Base-by-base conservation (phyloP, 306 rosid species). In the Heteromeles arbutifolia region DNA sequence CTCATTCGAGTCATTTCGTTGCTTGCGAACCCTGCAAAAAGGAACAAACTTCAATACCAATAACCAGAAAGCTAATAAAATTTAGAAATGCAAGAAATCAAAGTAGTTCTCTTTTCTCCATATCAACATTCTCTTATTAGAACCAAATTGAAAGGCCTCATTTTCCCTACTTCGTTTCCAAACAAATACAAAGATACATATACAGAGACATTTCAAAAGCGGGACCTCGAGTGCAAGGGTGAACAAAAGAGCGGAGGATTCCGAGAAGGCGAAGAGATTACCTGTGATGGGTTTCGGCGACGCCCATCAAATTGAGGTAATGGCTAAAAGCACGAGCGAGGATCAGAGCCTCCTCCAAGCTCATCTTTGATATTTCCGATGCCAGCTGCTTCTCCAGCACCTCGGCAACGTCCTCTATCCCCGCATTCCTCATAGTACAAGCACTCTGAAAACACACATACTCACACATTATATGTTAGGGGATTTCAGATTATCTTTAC, bases 201-300 rank as follows among this genome's bases (percentile, higher is more conserved):
- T 3, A 41, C 44, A 41, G 44, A 41, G 12, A 41, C 12, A 9
- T 41, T 41, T 10, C 44, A 10, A 41, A 41, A 41, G 44, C 44
- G 44, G 44, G 12, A 41, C 3, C 44, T 41, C 44, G 44, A 41
- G 44, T 41, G 44, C 44, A 41, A 41, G 44, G 44, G 44, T 41
- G 12, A 41, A 41, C 21, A 50, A 50, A 50, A 17, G 8, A 6
- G 54, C 54, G 54, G 54, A 50, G 54, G 54, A 50, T 50, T 15
- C 18, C 8, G 54, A 50, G 32, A 44, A 22, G 39, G 65, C 61
- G 43, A 64, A 24, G 76, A 80, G 22, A 76, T 59, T 62, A 93
- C 97, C 96, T 84, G 76, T 93, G 98, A 81, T 93, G 97, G 50
- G 97, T 92, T 83, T 93, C 98, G 37, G 98, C 98, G 77, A 93